phyloP scores from a whole-genome alignment of 306 rosid genomes.

The Quercus glauca region DNA sequence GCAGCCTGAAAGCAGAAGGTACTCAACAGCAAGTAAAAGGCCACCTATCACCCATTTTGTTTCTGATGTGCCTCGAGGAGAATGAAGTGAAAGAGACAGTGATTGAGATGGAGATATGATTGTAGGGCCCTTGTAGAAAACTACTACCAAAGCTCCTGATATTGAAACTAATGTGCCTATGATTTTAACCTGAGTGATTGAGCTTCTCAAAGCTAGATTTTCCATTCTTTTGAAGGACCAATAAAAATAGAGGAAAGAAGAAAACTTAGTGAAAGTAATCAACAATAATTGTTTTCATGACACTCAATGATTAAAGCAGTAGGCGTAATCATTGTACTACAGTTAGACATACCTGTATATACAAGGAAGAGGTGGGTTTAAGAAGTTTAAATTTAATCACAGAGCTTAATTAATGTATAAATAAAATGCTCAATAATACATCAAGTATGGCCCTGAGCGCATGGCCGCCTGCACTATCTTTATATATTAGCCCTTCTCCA shows the following conservation, averaged over 20 bases:
- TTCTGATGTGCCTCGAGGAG: slow-evolving; percentile 23
- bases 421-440: no score
- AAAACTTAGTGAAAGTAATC: background rate
- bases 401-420: no score
- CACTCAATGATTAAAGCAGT: background rate
- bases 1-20: slow-evolving; percentile 34
- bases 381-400: no score
- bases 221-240: slow-evolving; percentile 46
- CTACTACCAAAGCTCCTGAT: slow-evolving; percentile 49
- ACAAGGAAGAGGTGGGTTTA: no score
- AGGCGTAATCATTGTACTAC: background rate
- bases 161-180: slow-evolving; percentile 45
- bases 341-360: no score
- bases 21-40: slow-evolving; percentile 26
- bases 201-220: slow-evolving; percentile 33
- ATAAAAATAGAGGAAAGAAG: background rate
- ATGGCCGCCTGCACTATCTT: no score
- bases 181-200: slow-evolving; percentile 47
- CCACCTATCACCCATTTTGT: slow-evolving; percentile 51
- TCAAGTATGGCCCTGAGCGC: no score
- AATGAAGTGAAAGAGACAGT: background rate
- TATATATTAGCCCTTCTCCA: no score
- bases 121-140: slow-evolving; percentile 48
- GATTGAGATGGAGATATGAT: slow-evolving; percentile 20
- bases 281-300: background rate